A percentile compares a stretch with the other conserved stretches of the same genome.
These are phyloP conservation scores for Malassezia japonica DNA, from an alignment of 1,284 basidiomycete species.

Conservation along the genomic window DNA sequence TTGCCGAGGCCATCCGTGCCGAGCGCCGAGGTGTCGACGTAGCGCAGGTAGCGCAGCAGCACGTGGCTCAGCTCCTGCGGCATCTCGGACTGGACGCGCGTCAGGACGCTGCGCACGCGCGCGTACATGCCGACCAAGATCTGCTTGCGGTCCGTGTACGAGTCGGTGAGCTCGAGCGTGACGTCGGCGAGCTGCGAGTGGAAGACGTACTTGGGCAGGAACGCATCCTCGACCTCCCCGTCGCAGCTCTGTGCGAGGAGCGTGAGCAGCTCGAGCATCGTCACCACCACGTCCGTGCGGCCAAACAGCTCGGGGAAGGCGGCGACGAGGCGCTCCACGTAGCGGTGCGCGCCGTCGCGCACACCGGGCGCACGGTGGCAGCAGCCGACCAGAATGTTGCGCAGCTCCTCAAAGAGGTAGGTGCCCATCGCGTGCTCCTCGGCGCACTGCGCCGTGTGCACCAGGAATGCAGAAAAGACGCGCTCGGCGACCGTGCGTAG, in stretches of 20 bases:
- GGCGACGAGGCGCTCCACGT: constrained; percentile 74
- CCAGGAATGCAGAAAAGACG: constrained; percentile 51
- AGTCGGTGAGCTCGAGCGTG: constrained; percentile 72
- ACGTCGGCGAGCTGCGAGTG: constrained; percentile 65
- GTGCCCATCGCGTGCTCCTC: constrained; percentile 68
- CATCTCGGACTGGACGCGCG: constrained; percentile 70
- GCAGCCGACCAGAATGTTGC: constrained; percentile 64
- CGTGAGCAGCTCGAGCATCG: constrained; percentile 79
- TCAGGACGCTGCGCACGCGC: constrained; percentile 72
- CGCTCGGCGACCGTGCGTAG: constrained; percentile 81
- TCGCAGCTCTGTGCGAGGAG: constrained; percentile 78
- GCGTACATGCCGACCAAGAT: constrained; percentile 66
- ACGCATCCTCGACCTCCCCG: constrained; percentile 86
- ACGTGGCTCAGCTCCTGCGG: constrained; percentile 87
- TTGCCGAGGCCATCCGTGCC: constrained; percentile 33
- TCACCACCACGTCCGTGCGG: constrained; percentile 65
- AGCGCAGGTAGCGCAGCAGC: constrained; percentile 57
- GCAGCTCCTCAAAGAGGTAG: constrained; percentile 66
- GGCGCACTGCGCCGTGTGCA: constrained; percentile 54
- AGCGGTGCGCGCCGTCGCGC: constrained; percentile 70
- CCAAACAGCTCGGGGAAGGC: constrained; percentile 92
- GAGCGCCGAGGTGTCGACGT: constrained; percentile 21
- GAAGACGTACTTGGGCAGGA: constrained; percentile 76
- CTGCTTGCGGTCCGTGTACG: constrained; percentile 73
- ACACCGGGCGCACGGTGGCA: constrained; percentile 75